These are phyloP conservation scores for Eimeria acervulina DNA, from an alignment of 169 alveolate genomes.

Conservation along the genomic window DNA sequence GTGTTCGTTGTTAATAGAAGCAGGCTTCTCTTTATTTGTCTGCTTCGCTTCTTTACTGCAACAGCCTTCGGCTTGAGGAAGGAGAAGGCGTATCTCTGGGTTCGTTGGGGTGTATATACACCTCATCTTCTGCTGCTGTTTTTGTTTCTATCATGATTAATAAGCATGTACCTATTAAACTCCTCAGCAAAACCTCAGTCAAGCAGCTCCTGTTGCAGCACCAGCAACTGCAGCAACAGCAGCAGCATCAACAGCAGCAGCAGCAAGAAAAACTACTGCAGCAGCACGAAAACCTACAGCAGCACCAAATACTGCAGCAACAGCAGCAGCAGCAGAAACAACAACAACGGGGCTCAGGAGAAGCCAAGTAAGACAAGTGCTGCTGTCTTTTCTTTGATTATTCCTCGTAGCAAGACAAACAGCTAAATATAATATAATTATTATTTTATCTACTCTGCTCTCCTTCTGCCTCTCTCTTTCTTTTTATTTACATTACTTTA, in stretches of 20 bases:
- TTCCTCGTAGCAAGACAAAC: no score
- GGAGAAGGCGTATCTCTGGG: not conserved
- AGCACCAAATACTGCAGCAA: not conserved
- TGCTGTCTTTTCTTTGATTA: not conserved
- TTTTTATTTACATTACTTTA: no score
- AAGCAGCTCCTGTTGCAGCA: conserved; percentile 5
- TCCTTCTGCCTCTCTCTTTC: no score
- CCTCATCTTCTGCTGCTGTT: not conserved
- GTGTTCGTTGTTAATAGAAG: not conserved
- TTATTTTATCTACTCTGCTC: no score
- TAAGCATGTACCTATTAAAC: not conserved
- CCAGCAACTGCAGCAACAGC: not conserved
- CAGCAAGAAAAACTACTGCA: not conserved
- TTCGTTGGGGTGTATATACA: not conserved
- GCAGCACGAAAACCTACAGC: not conserved
- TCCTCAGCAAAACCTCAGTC: not conserved
- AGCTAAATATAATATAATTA: no score
- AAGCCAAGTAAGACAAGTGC: not conserved
- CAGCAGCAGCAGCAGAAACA: no score
- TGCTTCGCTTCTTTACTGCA: conserved; percentile 4
- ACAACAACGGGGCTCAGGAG: no score
- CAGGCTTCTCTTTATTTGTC: not conserved
- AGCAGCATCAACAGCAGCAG: conserved; percentile 19
- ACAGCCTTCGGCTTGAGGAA: conserved; percentile 26
- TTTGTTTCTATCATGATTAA: conserved; percentile 32